These are phyloP conservation scores for Lenzites betulinus DNA, from an alignment of 768 basidiomycete species.

Conservation along the genomic window DNA sequence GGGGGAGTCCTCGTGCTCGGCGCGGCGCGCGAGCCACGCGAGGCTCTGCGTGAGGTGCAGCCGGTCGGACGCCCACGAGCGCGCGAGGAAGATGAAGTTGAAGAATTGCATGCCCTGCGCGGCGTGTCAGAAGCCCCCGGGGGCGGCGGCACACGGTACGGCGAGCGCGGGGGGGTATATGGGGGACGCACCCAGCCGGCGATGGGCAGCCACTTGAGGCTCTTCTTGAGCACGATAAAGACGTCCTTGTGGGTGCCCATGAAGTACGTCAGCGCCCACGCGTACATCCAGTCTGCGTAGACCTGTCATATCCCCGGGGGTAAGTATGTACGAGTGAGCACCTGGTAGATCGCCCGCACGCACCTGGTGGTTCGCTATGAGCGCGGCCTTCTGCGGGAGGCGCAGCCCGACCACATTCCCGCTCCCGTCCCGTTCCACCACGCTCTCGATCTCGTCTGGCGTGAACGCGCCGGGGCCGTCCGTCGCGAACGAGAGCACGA, in stretches of 20 bases:
- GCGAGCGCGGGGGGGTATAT: background rate
- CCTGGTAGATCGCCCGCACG: slow-evolving; percentile 17
- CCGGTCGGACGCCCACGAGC: slow-evolving; percentile 88
- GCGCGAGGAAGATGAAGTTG: slow-evolving; percentile 89
- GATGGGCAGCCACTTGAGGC: slow-evolving; percentile 82
- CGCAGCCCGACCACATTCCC: slow-evolving; percentile 64
- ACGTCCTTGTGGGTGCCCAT: slow-evolving; percentile 67
- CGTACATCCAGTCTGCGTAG: slow-evolving; percentile 84
- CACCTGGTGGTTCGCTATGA: slow-evolving; percentile 95
- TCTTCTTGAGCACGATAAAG: slow-evolving; percentile 91
- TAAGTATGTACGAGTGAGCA: no score
- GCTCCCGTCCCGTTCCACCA: slow-evolving; percentile 55
- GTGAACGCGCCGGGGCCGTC: slow-evolving; percentile 67
- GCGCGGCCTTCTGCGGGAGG: slow-evolving; percentile 76
- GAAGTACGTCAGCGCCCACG: slow-evolving; percentile 82
- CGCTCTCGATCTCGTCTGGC: slow-evolving; percentile 54
- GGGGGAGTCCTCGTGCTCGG: slow-evolving; percentile 68
- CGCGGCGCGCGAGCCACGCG: slow-evolving; percentile 65
- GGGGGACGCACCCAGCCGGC: slow-evolving; percentile 76
- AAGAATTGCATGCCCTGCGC: slow-evolving; percentile 89
- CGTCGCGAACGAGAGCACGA: slow-evolving; percentile 74
- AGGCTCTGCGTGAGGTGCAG: slow-evolving; percentile 65
- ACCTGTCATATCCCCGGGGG: slow-evolving; percentile 45
- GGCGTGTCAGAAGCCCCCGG: background rate
- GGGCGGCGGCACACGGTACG: background rate